These are phyloP conservation scores for Aspergillus neotritici DNA, from an alignment of 2,329 filamentous ascomycete genomes.

Conservation along the genomic window DNA sequence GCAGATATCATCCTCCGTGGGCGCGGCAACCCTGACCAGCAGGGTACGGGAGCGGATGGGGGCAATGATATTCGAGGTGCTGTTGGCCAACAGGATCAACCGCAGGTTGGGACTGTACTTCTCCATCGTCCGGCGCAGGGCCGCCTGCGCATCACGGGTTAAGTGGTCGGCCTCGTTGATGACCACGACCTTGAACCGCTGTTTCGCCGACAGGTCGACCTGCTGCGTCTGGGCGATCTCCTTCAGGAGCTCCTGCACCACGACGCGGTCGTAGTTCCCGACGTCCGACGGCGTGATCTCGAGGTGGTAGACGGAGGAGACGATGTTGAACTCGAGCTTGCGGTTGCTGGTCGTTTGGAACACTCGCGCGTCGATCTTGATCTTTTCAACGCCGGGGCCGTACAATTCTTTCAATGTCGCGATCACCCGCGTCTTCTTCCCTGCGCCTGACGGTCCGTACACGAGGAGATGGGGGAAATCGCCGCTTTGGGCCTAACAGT, in stretches of 20 bases:
- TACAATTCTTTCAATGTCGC: slow-evolving; percentile 93
- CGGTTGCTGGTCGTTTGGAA: slow-evolving; percentile 95
- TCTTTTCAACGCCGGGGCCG: slow-evolving; percentile 96
- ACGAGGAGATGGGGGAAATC: slow-evolving; percentile 97
- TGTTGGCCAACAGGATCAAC: slow-evolving; percentile 88
- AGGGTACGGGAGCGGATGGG: slow-evolving; percentile 89
- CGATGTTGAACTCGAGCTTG: slow-evolving; percentile 99
- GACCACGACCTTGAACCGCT: slow-evolving; percentile 96
- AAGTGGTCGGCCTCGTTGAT: slow-evolving; percentile 98
- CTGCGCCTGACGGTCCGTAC: slow-evolving; percentile 91
- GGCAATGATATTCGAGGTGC: slow-evolving; percentile 97
- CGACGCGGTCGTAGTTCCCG: slow-evolving; percentile 91
- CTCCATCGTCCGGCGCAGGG: slow-evolving; percentile 93
- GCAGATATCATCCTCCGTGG: slow-evolving; percentile 78
- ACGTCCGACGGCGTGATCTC: slow-evolving; percentile 98
- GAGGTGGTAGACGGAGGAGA: slow-evolving; percentile 92
- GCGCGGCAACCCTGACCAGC: slow-evolving; percentile 85
- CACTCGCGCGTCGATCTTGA: slow-evolving; percentile 96
- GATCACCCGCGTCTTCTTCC: slow-evolving; percentile 96
- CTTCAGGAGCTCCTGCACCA: slow-evolving; percentile 91
- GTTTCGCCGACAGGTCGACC: slow-evolving; percentile 85
- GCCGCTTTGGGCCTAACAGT: slow-evolving; percentile 75
- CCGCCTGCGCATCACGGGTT: slow-evolving; percentile 89
- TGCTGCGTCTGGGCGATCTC: slow-evolving; percentile 98
- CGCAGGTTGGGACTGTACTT: slow-evolving; percentile 96